Base-by-base conservation (phyloP, 805 yeast genomes). In the Hanseniaspora pseudoguilliermondii region DNA sequence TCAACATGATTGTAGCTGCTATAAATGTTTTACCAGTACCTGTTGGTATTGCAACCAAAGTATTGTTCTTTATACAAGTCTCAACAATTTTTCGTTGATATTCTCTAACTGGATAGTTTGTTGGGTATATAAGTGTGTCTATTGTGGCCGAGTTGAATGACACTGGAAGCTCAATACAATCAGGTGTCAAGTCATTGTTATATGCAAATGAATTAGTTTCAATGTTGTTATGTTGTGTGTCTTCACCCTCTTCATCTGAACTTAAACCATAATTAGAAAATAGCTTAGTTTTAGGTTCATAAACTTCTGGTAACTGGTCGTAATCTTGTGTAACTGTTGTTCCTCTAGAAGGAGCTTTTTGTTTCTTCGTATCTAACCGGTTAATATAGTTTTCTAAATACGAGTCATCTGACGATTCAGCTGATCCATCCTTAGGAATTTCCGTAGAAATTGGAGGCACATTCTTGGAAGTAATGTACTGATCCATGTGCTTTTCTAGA, bases 1-100 rank as follows among this genome's bases (percentile, higher is more conserved):
- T 93, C 56, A 89, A 74, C 89, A 93, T 93, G 23, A 91, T 91
- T 0, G 95, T 84, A 39, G 95, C 82, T 1, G 98, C 97, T 64
- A 93, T 89, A 60, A 93, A 88, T 0, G 99, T 93, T 70, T 93
- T 93, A 41, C 99, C 99, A 66, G 90, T 74, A 61, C 99, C 99
- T 0, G 99, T 93, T 0, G 99, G 99, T 16, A 93, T 78, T 0
- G 97, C 95, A 65, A 95, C 91, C 25, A 93, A 71, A 3, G 84
- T 66, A 64, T 93, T 93, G 59, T 81, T 74, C 62, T 78, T 81
- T 39, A 93, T 71, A 0, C 96, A 83, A 57, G 80, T 77, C 47
- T 74, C 72, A 2, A 89, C 87, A 55, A 93, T 89, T 60, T 83
- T 82, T 64, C 75, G 81, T 69, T 93, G 99, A 66, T 95, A 93